phyloP scores from a whole-genome alignment of 306 rosid species.

The Benincasa hispida region DNA sequence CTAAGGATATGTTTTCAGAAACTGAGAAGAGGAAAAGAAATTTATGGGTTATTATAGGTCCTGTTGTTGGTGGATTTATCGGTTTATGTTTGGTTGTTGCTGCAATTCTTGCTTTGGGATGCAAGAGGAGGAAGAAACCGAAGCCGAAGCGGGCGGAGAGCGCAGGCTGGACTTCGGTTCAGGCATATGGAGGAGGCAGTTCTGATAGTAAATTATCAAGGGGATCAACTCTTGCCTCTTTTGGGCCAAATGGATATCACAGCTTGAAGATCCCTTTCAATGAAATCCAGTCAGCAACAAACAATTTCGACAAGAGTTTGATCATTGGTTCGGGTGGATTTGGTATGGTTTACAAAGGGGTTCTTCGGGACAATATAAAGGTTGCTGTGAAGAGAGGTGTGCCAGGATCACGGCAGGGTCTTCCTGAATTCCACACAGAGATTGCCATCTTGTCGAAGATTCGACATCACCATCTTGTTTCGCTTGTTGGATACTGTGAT shows the following conservation, averaged over 20 bases:
- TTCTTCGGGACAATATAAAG: constrained; percentile 54
- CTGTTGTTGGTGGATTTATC: constrained; percentile 50
- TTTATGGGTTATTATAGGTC: constrained; percentile 45
- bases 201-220: constrained; percentile 72
- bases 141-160: constrained; percentile 45
- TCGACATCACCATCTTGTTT: constrained; percentile 89
- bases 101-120: constrained; percentile 35
- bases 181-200: constrained; percentile 72
- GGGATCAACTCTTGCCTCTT: constrained; percentile 39
- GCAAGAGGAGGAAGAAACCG: constrained; percentile 54
- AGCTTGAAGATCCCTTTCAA: constrained; percentile 70
- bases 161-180: constrained; percentile 77
- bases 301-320: constrained; percentile 56
- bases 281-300: constrained; percentile 65
- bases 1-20: constrained; percentile 2
- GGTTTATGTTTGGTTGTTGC: constrained; percentile 22
- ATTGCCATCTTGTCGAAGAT: constrained; percentile 73
- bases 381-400: constrained; percentile 95
- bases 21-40: constrained; percentile 17
- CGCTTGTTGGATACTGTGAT: constrained; percentile 87
- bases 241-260: constrained; percentile 68
- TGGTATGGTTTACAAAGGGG: constrained; percentile 81
- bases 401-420: constrained; percentile 98
- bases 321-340: constrained; percentile 91
- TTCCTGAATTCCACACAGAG: constrained; percentile 93